Conservation (phyloP, 208 protist species). For the Herpetomonas samuelpessoai region DNA sequence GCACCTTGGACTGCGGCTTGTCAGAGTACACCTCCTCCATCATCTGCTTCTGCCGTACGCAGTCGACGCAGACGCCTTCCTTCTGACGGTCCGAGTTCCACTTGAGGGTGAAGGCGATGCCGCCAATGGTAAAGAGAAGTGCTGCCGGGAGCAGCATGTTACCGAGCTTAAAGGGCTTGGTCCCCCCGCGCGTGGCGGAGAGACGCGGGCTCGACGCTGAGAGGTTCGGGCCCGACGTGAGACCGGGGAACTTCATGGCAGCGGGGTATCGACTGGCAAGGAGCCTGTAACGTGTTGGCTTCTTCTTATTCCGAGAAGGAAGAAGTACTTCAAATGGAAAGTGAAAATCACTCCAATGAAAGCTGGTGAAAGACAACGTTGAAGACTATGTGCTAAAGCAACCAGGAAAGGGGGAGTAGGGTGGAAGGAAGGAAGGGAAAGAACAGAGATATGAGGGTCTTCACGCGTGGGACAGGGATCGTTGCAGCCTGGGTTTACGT, state of each 20-base stretch:
- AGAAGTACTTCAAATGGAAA: constrained; percentile 4
- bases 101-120: constrained; percentile 67
- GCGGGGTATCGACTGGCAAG: too few relatives aligned
- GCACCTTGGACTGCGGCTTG: constrained; percentile 32
- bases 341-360: too few relatives aligned
- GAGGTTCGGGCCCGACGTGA: constrained; percentile 1
- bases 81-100: constrained; percentile 69
- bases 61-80: constrained; percentile 71
- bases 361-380: constrained; percentile 10
- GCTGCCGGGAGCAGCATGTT: constrained; percentile 53
- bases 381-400: constrained; percentile 6
- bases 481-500: too few relatives aligned
- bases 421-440: not conserved
- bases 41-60: constrained; percentile 78
- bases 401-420: not conserved
- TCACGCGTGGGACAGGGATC: too few relatives aligned
- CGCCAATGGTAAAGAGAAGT: constrained; percentile 51
- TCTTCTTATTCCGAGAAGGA: too few relatives aligned
- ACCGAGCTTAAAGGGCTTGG: constrained; percentile 1
- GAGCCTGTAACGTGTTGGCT: too few relatives aligned
- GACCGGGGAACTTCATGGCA: not conserved
- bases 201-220: constrained; percentile 25
- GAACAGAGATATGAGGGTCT: too few relatives aligned
- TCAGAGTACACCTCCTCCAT: constrained; percentile 79
- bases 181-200: constrained; percentile 15